Evolutionary conservation across 495 filamentous ascomycete genomes (phyloP).

Genomic region (Ramalina intermedia): DNA sequence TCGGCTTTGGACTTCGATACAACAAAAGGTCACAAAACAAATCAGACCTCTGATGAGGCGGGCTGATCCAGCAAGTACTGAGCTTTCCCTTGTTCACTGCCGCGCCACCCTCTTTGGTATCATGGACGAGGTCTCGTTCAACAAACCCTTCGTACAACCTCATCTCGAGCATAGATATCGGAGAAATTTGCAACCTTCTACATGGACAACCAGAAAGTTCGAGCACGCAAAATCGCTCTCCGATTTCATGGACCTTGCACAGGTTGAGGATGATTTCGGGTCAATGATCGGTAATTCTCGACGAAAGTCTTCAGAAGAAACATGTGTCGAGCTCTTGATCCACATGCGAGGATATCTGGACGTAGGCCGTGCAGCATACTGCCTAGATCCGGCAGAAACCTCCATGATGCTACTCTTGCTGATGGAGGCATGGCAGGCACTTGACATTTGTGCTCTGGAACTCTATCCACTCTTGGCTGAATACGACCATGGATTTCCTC

Average conservation of each 20-base stretch:
- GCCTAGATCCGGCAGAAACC: constrained; percentile 27
- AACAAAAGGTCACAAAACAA: constrained; percentile 14
- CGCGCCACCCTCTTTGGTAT: constrained; percentile 20
- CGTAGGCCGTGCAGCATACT: constrained; percentile 24
- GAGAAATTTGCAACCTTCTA: background rate
- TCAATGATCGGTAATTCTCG: background rate
- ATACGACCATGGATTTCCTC: constrained; percentile 37
- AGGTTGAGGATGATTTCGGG: background rate
- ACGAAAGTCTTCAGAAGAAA: background rate
- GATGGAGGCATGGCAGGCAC: constrained; percentile 43
- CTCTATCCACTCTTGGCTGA: constrained; percentile 28
- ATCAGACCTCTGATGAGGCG: constrained; percentile 26
- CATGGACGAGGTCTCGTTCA: background rate
- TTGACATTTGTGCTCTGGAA: constrained; percentile 27
- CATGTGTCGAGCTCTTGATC: constrained; percentile 23
- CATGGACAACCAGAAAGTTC: background rate
- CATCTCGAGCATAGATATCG: background rate
- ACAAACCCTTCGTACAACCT: background rate
- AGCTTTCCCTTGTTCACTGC: constrained; percentile 11
- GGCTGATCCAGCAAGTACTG: constrained; percentile 13
- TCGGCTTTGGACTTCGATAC: constrained; percentile 21
- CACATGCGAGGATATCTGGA: constrained; percentile 25
- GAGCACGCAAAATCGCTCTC: background rate
- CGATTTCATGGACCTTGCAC: background rate
- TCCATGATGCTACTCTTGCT: constrained; percentile 47